phyloP scores from a whole-genome alignment of 495 filamentous ascomycete species.

The Penicillium herquei region DNA sequence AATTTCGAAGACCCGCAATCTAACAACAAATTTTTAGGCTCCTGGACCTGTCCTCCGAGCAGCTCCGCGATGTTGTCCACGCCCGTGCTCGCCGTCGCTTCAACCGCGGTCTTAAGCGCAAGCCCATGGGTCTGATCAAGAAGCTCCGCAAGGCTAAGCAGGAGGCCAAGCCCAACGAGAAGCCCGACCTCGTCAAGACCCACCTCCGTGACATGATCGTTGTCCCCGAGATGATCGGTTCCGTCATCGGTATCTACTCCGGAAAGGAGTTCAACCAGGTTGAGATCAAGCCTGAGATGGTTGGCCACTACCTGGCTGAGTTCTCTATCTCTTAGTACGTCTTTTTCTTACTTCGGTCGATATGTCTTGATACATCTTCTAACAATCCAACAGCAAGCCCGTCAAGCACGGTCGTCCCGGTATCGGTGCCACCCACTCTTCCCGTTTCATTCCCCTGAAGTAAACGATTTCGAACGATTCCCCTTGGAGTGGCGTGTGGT shows the following conservation, averaged over 20 bases:
- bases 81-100: conserved; percentile 97
- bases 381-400: conserved; percentile 72
- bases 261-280: conserved; percentile 99
- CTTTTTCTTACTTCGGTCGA: conserved; percentile 29
- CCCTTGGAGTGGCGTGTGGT: conserved; percentile 44
- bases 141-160: conserved; percentile 99
- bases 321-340: conserved; percentile 99
- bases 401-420: conserved; percentile 99
- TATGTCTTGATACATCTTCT: conserved; percentile 14
- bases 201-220: conserved; percentile 99
- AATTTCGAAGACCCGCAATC: conserved; percentile 27
- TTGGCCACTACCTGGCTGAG: conserved; percentile 98
- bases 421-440: conserved; percentile 99
- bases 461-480: conserved; percentile 59
- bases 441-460: conserved; percentile 99
- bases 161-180: conserved; percentile 99
- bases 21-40: conserved; percentile 56
- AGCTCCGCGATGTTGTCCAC: conserved; percentile 98
- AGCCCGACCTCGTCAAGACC: conserved; percentile 97
- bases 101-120: conserved; percentile 99
- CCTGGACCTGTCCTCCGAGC: conserved; percentile 96
- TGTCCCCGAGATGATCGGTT: conserved; percentile 98
- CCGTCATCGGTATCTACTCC: conserved; percentile 97
- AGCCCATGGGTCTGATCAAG: conserved; percentile 99
- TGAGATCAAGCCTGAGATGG: conserved; percentile 99